A percentile compares a stretch with the other conserved stretches of the same genome.
Evolutionary conservation across 169 alveolate species (phyloP).

Genomic region (Eimeria sp.): DNA sequence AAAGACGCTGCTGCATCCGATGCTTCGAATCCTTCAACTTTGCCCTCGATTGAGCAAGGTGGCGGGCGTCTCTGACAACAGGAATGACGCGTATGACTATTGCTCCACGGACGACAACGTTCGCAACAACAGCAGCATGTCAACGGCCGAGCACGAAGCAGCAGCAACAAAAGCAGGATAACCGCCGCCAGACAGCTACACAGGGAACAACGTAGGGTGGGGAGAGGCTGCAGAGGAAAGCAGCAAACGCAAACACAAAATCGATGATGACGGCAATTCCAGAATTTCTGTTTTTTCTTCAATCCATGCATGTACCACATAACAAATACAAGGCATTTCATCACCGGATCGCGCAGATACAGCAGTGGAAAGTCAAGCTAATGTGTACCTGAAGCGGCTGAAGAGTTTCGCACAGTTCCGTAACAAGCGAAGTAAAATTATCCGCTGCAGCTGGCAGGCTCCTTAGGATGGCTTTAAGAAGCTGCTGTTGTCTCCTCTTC

Average conservation of each 20-base stretch:
- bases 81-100: slow-evolving; percentile 62
- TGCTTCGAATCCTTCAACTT: slow-evolving; percentile 31
- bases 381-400: slow-evolving; percentile 69
- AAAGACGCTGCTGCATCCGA: slow-evolving; percentile 69
- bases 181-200: slow-evolving; percentile 76
- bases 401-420: slow-evolving; percentile 72
- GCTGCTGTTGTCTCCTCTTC: slow-evolving; percentile 62
- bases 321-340: not conserved
- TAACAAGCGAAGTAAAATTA: slow-evolving; percentile 16
- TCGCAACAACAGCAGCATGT: slow-evolving; percentile 79
- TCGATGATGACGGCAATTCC: not conserved
- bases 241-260: not conserved
- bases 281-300: not conserved
- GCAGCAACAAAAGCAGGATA: slow-evolving; percentile 44
- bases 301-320: not conserved
- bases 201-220: slow-evolving; percentile 69
- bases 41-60: slow-evolving; percentile 15
- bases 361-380: not conserved
- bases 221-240: slow-evolving; percentile 57
- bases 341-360: not conserved
- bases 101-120: slow-evolving; percentile 75
- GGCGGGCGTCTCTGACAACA: slow-evolving; percentile 63
- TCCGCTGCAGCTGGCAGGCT: slow-evolving; percentile 73
- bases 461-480: slow-evolving; percentile 62
- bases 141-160: slow-evolving; percentile 75